These are phyloP conservation scores for Leptomonas pyrrhocoris DNA, from an alignment of 208 protist species.

Conservation along the genomic window DNA sequence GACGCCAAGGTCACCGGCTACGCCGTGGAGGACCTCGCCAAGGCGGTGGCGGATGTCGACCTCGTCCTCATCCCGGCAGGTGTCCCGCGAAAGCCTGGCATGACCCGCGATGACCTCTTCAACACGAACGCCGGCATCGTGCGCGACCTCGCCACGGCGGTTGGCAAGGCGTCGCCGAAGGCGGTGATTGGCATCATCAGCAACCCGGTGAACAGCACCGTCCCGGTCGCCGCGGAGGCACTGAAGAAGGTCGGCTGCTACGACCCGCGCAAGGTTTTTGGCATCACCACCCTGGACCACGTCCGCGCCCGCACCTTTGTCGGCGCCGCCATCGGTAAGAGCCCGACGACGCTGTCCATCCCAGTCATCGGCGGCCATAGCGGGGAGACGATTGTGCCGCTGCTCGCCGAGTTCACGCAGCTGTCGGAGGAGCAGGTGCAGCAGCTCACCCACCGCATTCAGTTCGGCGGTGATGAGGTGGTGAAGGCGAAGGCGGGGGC, in stretches of 20 bases:
- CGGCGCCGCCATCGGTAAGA: constrained; percentile 56
- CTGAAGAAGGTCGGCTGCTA: constrained; percentile 87
- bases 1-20: constrained; percentile 82
- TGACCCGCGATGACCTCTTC: constrained; percentile 97
- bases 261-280: constrained; percentile 86
- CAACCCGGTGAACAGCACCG: constrained; percentile 96
- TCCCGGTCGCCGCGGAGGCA: constrained; percentile 93
- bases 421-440: constrained; percentile 74
- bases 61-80: constrained; percentile 95
- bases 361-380: constrained; percentile 95
- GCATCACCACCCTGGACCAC: constrained; percentile 93
- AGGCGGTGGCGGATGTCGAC: constrained; percentile 78
- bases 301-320: constrained; percentile 84
- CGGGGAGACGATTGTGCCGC: constrained; percentile 93
- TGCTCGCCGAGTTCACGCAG: constrained; percentile 79
- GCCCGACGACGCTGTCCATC: constrained; percentile 60
- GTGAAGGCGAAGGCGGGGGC: constrained; percentile 90
- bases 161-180: constrained; percentile 88
- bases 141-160: constrained; percentile 75
- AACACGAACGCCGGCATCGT: constrained; percentile 95
- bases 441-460: constrained; percentile 83
- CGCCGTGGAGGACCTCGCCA: constrained; percentile 65
- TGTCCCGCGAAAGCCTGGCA: constrained; percentile 95
- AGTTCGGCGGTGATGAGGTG: constrained; percentile 88
- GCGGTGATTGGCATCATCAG: constrained; percentile 91